Evolutionary conservation across 805 yeast species (phyloP), one percentile per base, ranked within the genome.

Genomic region (Saccharomycopsis babjevae): DNA sequence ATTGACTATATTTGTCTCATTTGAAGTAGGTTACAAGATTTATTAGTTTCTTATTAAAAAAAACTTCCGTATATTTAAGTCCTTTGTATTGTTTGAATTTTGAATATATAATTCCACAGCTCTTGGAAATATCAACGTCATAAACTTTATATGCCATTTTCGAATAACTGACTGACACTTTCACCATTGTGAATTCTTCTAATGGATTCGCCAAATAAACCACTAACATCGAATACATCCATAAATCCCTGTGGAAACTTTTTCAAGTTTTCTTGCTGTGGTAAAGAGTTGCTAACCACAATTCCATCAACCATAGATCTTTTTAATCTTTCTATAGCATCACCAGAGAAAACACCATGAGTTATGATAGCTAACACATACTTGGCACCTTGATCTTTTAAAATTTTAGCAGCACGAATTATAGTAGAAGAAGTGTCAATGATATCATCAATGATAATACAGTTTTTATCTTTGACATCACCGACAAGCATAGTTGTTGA

Each of bases 101-200:
- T 22, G 38, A 22, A 38, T 8, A 30, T 55, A 36, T n/a, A 54
- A 54, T 8, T 38, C 11, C 2, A 20, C 36, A 1, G 28, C 22
- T 34, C 46, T 38, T 36, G 34, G 11, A 6, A 20, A 20, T 10
- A 46, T 46, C 16, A 18, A 18, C 10, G 2, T 7, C 3, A 10
- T 8, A 34, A 3, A 18, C 20, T n/a, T 57, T 59, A 72, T 74
- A 77, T 74, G 7, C 78, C 96, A 67, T 88, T 92, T 68, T 91
- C 97, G 74, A 92, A 94, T 63, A 94, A 77, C 89, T 90, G 87
- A 20, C 96, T 86, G 18, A 94, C 96, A 16, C 93, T 84, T 76
- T 94, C 99, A 66, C 99, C 99, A 67, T 94, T 94, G 73, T 94
- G 96, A 57, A 94, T 93, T 72, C 99, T 81, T 71, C 99, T 80